Evolutionary conservation across 345 rosid species (phyloP).

Genomic region (Nephelium lappaceum): DNA sequence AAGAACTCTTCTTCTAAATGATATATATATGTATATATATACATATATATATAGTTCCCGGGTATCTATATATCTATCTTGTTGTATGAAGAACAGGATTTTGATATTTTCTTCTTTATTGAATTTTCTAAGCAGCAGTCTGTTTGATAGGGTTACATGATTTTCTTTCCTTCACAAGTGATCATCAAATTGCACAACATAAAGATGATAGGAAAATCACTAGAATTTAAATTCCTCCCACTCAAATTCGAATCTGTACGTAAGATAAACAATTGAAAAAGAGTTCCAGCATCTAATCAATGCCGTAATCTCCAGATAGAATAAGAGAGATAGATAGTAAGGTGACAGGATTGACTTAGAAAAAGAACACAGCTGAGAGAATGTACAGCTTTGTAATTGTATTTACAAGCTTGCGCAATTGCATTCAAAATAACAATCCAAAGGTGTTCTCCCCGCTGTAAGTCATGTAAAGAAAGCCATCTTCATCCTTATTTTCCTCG

Average conservation of each 20-base stretch:
- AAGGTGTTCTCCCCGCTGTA: conserved; percentile 85
- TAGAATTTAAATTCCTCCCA: not conserved
- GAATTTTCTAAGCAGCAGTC: not conserved
- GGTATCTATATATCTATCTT: not conserved
- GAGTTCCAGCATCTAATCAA: not conserved
- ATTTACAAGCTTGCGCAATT: conserved; percentile 25
- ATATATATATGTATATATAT: not conserved
- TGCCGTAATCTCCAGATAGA: not conserved
- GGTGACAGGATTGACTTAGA: conserved; percentile 4
- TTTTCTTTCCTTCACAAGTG: not conserved
- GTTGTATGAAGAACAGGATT: not conserved
- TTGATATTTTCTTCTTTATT: not conserved
- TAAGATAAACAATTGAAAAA: not conserved
- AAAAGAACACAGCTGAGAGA: conserved; percentile 18
- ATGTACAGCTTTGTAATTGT: conserved; percentile 38
- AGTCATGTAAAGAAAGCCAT: conserved; percentile 75
- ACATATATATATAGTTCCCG: not conserved
- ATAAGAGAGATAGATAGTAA: not conserved
- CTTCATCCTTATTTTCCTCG: conserved; percentile 72
- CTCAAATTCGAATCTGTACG: not conserved
- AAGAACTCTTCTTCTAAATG: conserved; percentile 33
- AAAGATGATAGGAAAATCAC: not conserved
- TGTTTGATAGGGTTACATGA: not conserved
- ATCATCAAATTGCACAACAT: not conserved
- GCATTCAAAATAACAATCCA: conserved; percentile 33